phyloP scores from a whole-genome alignment of 2,329 filamentous ascomycete species.

The Microsporum canis region DNA sequence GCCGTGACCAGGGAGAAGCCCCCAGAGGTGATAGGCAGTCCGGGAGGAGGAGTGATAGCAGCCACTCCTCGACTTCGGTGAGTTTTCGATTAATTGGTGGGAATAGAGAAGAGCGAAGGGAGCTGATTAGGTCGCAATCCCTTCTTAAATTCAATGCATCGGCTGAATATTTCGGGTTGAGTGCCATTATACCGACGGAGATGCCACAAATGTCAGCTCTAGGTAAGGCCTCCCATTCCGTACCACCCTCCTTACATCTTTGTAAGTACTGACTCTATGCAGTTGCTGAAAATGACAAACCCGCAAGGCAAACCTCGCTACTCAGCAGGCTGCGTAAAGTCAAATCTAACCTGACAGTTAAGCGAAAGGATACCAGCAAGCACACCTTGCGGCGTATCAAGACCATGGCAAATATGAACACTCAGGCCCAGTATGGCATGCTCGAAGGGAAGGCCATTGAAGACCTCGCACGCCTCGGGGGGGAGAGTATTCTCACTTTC shows the following conservation, averaged over 20 bases:
- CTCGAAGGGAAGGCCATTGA: slow-evolving; percentile 30
- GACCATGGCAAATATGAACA: slow-evolving; percentile 27
- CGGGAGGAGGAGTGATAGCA: slow-evolving; percentile 11
- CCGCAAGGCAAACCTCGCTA: slow-evolving; percentile 5
- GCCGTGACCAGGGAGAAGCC: neutral
- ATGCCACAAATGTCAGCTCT: neutral
- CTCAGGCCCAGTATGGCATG: slow-evolving; percentile 23
- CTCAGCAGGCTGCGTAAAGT: slow-evolving; percentile 26
- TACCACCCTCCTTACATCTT: neutral
- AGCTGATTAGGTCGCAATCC: slow-evolving; percentile 11
- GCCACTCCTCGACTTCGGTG: slow-evolving; percentile 16
- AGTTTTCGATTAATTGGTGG: slow-evolving; percentile 17
- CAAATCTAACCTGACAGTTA: slow-evolving; percentile 25
- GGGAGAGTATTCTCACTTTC: slow-evolving; percentile 29
- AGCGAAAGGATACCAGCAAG: slow-evolving; percentile 12
- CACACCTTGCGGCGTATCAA: slow-evolving; percentile 29
- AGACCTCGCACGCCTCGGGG: slow-evolving; percentile 34
- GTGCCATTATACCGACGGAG: neutral
- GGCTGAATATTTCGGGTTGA: slow-evolving; percentile 9
- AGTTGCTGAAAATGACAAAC: neutral
- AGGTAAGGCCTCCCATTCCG: neutral
- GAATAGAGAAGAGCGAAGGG: slow-evolving; percentile 16
- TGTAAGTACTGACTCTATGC: neutral
- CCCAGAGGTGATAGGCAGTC: neutral
- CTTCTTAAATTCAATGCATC: slow-evolving; percentile 22